phyloP scores from a whole-genome alignment of 768 basidiomycete genomes.

The Boletus barrowsii region DNA sequence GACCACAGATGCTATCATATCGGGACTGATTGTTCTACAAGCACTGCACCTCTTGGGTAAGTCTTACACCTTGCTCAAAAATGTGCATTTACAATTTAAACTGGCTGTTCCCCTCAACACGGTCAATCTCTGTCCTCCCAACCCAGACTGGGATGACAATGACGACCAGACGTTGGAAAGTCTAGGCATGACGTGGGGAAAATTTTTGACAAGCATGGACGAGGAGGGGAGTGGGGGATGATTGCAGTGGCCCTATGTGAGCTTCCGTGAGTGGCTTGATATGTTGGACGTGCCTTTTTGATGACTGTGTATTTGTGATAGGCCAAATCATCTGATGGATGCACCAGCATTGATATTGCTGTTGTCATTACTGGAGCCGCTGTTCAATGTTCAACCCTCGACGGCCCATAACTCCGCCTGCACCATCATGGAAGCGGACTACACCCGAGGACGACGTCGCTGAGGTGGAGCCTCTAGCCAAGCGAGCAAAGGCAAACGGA shows the following conservation, averaged over 20 bases:
- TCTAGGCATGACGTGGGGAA: constrained; percentile 75
- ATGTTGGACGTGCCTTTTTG: background rate
- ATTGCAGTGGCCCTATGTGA: constrained; percentile 66
- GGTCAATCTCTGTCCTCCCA: constrained; percentile 65
- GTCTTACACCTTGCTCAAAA: constrained; percentile 58
- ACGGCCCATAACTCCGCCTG: constrained; percentile 35
- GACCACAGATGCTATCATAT: constrained; percentile 96
- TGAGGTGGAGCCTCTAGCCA: constrained; percentile 57
- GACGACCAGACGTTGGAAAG: constrained; percentile 75
- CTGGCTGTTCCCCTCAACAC: constrained; percentile 74
- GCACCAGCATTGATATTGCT: constrained; percentile 62
- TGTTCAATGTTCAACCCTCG: constrained; percentile 42
- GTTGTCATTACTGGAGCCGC: constrained; percentile 56
- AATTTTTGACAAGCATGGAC: constrained; percentile 85
- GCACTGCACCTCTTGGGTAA: constrained; percentile 79
- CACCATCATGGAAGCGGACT: constrained; percentile 54
- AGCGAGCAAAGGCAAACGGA: constrained; percentile 45
- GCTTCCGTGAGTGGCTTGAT: constrained; percentile 56
- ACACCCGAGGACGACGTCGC: constrained; percentile 56
- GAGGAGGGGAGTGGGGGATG: constrained; percentile 78
- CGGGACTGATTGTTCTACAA: constrained; percentile 92
- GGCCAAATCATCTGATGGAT: constrained; percentile 54
- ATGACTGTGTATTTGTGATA: constrained; percentile 19
- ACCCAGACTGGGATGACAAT: constrained; percentile 88
- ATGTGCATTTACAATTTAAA: constrained; percentile 78